Evolutionary conservation across 202 grass and related monocot species (phyloP), one percentile per base, ranked within the genome.

Genomic region (Panicum hallii): DNA sequence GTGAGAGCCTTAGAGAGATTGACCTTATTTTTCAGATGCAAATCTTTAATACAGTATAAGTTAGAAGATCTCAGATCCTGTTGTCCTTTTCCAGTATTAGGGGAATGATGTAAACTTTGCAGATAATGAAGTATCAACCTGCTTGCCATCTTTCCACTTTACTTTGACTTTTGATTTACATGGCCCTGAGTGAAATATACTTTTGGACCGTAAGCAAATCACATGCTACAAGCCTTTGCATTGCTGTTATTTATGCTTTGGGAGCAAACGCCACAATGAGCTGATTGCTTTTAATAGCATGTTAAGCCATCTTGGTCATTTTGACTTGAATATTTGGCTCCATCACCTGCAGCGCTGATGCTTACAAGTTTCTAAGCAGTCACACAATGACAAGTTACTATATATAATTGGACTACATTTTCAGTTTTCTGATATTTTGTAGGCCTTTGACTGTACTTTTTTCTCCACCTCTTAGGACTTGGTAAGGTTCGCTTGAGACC

Each of bases 141-240:
- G 13, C 65, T 13, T 50, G 6, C 1, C 63, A 61, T 85, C 13
- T 82, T 67, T 38, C 19, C 71, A 68, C 70, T 82, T 82, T 28
- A 26, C 5, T 22, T 82, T 77, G 20, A 58, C 17, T 45, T 68
- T 82, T 76, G 54, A 76, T 67, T 49, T 55, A 26, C 63, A 50
- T 9, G 46, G 14, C 69, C 32, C 42, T 14, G 43, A 65, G 49
- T 62, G 22, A 28, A 20, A n/a, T 63, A n/a, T 80, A n/a, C 64
- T 71, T 50, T 85, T 70, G 66, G 13, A 41, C 74, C 42, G 49
- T 70, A 62, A 61, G 20, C 52, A 67, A 66, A 81, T 62, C 55
- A 46, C 7, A 63, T 16, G 44, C 8, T 53, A 28, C 19, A 48
- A 48, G 66, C 73, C 63, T 7, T 67, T 44, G 10, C 32, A 50